A percentile compares a stretch with the other conserved stretches of the same genome.
Conservation (phyloP, 192 early-diverging fungal genomes). For the Lobosporangium transversale region DNA sequence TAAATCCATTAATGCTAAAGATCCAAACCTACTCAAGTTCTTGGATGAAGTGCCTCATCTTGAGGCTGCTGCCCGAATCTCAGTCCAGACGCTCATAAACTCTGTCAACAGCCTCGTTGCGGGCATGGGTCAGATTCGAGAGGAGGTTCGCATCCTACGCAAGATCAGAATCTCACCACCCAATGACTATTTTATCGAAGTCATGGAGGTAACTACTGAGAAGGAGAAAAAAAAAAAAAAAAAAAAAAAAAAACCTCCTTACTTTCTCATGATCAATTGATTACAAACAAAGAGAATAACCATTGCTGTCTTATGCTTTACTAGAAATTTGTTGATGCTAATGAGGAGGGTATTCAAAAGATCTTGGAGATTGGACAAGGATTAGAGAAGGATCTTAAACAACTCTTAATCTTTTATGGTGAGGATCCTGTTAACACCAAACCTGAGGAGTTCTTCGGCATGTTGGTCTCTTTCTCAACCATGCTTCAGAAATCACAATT, state of each 20-base stretch:
- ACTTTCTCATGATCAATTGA: constrained; percentile 7
- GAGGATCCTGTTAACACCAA: constrained; percentile 61
- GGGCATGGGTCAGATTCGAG: constrained; percentile 55
- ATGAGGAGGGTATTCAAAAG: constrained; percentile 56
- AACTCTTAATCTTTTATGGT: constrained; percentile 61
- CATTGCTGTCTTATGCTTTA: too few species aligned
- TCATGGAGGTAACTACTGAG: constrained; percentile 59
- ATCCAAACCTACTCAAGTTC: constrained; percentile 56
- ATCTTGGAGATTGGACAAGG: constrained; percentile 51
- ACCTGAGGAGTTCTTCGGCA: constrained; percentile 67
- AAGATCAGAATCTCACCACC: constrained; percentile 44
- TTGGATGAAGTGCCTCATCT: constrained; percentile 64
- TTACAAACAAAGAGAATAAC: too few species aligned
- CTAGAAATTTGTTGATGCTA: constrained; percentile 60
- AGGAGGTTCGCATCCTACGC: constrained; percentile 55
- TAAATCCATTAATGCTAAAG: constrained; percentile 53
- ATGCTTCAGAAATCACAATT: constrained; percentile 53
- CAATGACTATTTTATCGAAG: constrained; percentile 58
- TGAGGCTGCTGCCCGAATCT: constrained; percentile 62
- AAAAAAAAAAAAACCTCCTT: not conserved
- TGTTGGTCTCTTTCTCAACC: constrained; percentile 58
- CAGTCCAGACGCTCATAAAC: constrained; percentile 57
- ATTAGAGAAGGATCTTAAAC: constrained; percentile 57
- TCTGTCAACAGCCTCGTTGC: constrained; percentile 57
- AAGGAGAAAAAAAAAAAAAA: not conserved